Evolutionary conservation across 176 grass and related monocot genomes (phyloP).

Genomic region (Carex scoparia): DNA sequence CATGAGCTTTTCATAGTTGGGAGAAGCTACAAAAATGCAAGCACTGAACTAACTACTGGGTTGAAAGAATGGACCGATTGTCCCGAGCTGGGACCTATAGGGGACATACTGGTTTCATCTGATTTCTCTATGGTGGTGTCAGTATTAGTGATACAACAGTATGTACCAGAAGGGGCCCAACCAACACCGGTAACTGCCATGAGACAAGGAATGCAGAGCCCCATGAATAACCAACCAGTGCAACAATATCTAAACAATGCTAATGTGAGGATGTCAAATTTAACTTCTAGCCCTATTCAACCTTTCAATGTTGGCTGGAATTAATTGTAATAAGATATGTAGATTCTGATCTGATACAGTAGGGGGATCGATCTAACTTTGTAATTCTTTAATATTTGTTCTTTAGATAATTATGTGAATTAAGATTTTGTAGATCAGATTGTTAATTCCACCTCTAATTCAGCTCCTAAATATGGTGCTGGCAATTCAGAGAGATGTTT

Average conservation of each 20-base stretch:
- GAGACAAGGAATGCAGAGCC: neutral
- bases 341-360: neutral
- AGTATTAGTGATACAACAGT: slow-evolving; percentile 75
- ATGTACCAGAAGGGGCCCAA: slow-evolving; percentile 31
- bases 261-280: slow-evolving; percentile 32
- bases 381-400: neutral
- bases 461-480: neutral
- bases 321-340: slow-evolving; percentile 16
- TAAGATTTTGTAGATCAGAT: slow-evolving; percentile 13
- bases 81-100: slow-evolving; percentile 81
- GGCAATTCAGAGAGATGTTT: neutral
- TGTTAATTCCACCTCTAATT: neutral
- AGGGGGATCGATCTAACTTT: neutral
- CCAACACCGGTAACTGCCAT: neutral
- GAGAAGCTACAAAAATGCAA: slow-evolving; percentile 38
- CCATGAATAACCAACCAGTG: slow-evolving; percentile 22
- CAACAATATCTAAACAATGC: slow-evolving; percentile 48
- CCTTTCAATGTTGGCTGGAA: slow-evolving; percentile 40
- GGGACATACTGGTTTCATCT: slow-evolving; percentile 74
- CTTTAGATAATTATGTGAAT: slow-evolving; percentile 19
- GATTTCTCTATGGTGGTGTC: slow-evolving; percentile 65
- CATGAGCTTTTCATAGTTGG: slow-evolving; percentile 79
- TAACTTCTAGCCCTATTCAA: slow-evolving; percentile 8
- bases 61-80: slow-evolving; percentile 73
- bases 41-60: slow-evolving; percentile 43